Percentiles rank a stretch among this genome's conserved stretches.
Conservation (phyloP, 2,329 filamentous ascomycete genomes). For the Trichoderma atrobrunneum region DNA sequence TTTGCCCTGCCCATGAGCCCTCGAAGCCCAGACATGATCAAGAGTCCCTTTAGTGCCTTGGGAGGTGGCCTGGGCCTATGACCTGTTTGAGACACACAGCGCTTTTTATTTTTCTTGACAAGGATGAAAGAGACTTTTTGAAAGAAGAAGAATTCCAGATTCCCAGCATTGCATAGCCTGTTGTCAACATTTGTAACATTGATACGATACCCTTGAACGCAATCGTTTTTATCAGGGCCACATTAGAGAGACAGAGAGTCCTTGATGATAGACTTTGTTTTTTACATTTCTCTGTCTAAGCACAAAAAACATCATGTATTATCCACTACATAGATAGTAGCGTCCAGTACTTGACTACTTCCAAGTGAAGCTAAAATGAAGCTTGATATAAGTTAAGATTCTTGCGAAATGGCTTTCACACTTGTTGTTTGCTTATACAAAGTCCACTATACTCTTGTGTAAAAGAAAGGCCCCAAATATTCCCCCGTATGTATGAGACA, state of each 20-base stretch:
- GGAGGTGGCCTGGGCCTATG: slow-evolving; percentile 21
- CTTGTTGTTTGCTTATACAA: background rate
- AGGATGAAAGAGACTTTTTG: background rate
- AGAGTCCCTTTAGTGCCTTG: slow-evolving; percentile 70
- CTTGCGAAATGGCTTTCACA: background rate
- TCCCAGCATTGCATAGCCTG: slow-evolving; percentile 15
- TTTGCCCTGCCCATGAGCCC: slow-evolving; percentile 88
- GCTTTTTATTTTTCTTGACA: background rate
- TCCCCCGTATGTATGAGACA: background rate
- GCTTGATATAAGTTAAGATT: background rate
- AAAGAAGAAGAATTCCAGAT: background rate
- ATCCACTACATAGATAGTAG: background rate
- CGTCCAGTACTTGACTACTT: background rate
- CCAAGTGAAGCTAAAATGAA: background rate
- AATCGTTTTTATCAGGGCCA: background rate
- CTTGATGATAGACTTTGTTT: background rate
- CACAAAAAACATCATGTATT: background rate
- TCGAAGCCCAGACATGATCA: slow-evolving; percentile 79
- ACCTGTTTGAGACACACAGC: background rate
- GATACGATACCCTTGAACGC: slow-evolving; percentile 22
- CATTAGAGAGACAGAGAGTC: background rate
- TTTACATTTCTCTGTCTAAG: background rate
- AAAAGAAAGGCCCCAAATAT: background rate
- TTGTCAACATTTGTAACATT: slow-evolving; percentile 18
- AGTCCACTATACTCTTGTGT: background rate